phyloP scores from a whole-genome alignment of 1,284 basidiomycete species.

The Anthracocystis panici-leucophaei region DNA sequence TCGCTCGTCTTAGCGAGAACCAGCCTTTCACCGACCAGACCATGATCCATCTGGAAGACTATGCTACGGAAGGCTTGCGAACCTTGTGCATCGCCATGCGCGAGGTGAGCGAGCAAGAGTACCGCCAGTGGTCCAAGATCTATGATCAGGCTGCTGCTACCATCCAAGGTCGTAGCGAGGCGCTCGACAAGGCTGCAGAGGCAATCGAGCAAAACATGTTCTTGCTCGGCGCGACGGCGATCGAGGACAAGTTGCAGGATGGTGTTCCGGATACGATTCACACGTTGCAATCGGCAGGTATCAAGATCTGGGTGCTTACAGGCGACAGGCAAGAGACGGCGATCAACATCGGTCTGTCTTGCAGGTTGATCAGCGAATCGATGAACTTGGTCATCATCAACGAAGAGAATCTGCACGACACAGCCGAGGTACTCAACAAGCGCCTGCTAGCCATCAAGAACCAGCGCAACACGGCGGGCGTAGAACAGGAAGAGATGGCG shows the following conservation, averaged over 20 bases:
- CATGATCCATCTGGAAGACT: constrained; percentile 82
- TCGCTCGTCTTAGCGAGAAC: constrained; percentile 60
- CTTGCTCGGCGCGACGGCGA: constrained; percentile 93
- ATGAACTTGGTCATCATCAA: constrained; percentile 97
- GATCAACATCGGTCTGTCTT: constrained; percentile 98
- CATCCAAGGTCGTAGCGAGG: constrained; percentile 91
- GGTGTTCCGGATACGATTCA: constrained; percentile 98
- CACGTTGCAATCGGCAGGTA: constrained; percentile 95
- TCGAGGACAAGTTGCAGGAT: constrained; percentile 98
- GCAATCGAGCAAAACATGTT: constrained; percentile 94
- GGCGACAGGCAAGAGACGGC: constrained; percentile 99
- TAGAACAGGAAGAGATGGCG: constrained; percentile 90
- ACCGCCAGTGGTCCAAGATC: constrained; percentile 85
- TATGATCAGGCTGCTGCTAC: constrained; percentile 92
- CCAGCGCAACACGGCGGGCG: constrained; percentile 81
- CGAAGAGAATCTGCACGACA: constrained; percentile 85
- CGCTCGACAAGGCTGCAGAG: constrained; percentile 92
- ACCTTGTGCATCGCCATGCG: constrained; percentile 96
- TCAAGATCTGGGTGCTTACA: constrained; percentile 99
- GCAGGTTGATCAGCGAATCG: constrained; percentile 93
- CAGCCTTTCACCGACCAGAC: constrained; percentile 90
- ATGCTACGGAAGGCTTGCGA: constrained; percentile 91
- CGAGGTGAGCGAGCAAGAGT: constrained; percentile 90
- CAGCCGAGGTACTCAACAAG: constrained; percentile 87
- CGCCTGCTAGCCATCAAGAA: constrained; percentile 91